Percentiles rank a stretch among this genome's conserved stretches.
Evolutionary conservation across 192 early-diverging fungal genomes (phyloP).

Genomic region (Tieghemiomyces parasiticus): DNA sequence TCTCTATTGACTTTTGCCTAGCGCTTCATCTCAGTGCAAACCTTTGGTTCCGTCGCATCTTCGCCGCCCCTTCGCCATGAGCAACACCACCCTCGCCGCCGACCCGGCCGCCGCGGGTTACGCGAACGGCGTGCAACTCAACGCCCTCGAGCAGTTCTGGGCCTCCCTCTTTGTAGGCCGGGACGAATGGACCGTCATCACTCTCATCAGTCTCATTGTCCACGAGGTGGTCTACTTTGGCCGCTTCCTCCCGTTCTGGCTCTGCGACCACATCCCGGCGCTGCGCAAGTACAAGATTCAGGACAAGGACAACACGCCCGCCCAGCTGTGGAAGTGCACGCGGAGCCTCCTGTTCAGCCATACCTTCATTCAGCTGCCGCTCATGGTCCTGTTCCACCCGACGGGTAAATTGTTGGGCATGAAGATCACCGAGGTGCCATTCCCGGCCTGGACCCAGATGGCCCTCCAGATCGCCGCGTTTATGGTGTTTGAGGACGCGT

Average conservation of each 20-base stretch:
- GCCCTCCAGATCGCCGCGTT: conserved; percentile 51
- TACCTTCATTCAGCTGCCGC: conserved; percentile 65
- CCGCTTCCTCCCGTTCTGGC: conserved; percentile 67
- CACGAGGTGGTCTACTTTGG: conserved; percentile 89
- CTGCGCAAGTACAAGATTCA: conserved; percentile 88
- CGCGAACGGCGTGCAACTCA: background rate
- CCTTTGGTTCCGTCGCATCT: too few species aligned
- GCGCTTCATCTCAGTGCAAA: too few species aligned
- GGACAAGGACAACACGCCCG: conserved; percentile 44
- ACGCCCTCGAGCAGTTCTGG: conserved; percentile 41
- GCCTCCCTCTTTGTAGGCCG: conserved; percentile 44
- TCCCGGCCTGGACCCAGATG: conserved; percentile 60
- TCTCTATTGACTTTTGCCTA: too few species aligned
- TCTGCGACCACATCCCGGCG: conserved; percentile 72
- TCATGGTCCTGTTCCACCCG: conserved; percentile 81
- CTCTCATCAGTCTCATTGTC: conserved; percentile 60
- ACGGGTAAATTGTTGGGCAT: conserved; percentile 71
- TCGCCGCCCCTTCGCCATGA: too few species aligned
- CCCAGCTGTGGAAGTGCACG: conserved; percentile 58
- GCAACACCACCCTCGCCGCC: background rate
- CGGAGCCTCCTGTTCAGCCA: conserved; percentile 61
- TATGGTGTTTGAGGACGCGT: conserved; percentile 73
- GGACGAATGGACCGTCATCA: conserved; percentile 52
- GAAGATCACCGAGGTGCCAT: conserved; percentile 63
- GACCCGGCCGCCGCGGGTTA: background rate